A percentile compares a stretch with the other conserved stretches of the same genome.
Conservation (phyloP, 2,329 filamentous ascomycete genomes). For the Fusarium luffae region DNA sequence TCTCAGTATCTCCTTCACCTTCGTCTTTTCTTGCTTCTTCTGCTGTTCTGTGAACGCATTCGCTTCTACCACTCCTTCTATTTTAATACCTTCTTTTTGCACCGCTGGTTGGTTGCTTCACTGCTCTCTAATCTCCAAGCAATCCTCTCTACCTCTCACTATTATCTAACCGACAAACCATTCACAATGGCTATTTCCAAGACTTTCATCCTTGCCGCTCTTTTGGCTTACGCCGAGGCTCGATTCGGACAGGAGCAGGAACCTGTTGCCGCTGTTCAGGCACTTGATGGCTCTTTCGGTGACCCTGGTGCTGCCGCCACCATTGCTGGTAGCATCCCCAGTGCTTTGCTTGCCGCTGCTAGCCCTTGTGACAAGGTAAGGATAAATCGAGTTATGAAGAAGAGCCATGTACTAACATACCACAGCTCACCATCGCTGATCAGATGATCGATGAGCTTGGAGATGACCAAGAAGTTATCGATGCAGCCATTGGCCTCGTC, state of each 20-base stretch:
- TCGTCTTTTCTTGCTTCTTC: slow-evolving; percentile 28
- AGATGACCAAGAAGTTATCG: slow-evolving; percentile 67
- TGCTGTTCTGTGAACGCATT: slow-evolving; percentile 49
- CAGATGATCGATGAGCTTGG: slow-evolving; percentile 71
- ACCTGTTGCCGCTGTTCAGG: slow-evolving; percentile 65
- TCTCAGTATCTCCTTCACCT: slow-evolving; percentile 13
- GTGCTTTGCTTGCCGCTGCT: slow-evolving; percentile 71
- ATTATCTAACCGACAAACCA: not conserved
- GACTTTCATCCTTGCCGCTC: slow-evolving; percentile 28
- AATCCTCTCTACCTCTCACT: slow-evolving; percentile 9
- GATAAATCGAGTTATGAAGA: not conserved
- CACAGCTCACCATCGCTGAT: slow-evolving; percentile 70
- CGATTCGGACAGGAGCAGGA: slow-evolving; percentile 73
- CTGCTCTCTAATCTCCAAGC: slow-evolving; percentile 8
- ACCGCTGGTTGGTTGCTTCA: slow-evolving; percentile 40
- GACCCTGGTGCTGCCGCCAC: slow-evolving; percentile 70
- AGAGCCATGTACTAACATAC: slow-evolving; percentile 26
- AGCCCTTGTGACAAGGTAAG: slow-evolving; percentile 72
- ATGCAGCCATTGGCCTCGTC: slow-evolving; percentile 71
- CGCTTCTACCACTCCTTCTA: slow-evolving; percentile 40
- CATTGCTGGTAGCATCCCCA: slow-evolving; percentile 70
- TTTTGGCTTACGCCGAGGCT: slow-evolving; percentile 59
- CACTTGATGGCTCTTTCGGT: slow-evolving; percentile 62
- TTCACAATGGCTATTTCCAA: slow-evolving; percentile 30
- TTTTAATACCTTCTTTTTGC: slow-evolving; percentile 30